Conservation (phyloP, 2,329 filamentous ascomycete species). For the Arthrinium phaeospermum region DNA sequence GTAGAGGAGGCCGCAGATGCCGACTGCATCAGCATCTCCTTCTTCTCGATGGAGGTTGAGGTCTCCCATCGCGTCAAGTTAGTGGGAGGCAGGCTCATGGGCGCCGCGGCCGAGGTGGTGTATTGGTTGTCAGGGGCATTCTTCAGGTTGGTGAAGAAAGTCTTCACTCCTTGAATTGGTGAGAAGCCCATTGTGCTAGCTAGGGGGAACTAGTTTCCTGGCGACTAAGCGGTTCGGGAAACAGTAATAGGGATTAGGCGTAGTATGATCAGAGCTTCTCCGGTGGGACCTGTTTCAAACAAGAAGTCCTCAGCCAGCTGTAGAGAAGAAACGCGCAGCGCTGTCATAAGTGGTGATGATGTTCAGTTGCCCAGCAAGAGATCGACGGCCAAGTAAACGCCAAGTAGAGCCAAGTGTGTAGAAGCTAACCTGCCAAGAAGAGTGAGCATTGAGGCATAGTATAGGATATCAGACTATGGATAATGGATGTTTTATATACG, state of each 20-base stretch:
- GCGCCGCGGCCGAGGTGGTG: not conserved
- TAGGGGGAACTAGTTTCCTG: not conserved
- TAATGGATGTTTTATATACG: conserved; percentile 6
- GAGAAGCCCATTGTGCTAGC: conserved; percentile 2
- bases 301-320: conserved; percentile 3
- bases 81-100: not conserved
- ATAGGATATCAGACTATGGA: not conserved
- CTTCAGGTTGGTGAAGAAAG: conserved; percentile 6
- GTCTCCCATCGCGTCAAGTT: not conserved
- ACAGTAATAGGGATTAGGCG: not conserved
- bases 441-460: conserved; percentile 8
- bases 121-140: conserved; percentile 16
- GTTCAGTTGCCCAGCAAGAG: conserved; percentile 8
- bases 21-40: not conserved
- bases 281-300: not conserved
- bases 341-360: not conserved
- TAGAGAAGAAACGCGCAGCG: conserved; percentile 14
- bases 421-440: conserved; percentile 8
- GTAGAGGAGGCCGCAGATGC: too few relatives aligned
- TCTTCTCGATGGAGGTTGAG: not conserved
- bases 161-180: conserved; percentile 10
- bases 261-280: not conserved
- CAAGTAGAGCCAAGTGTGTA: conserved; percentile 8
- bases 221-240: not conserved
- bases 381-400: conserved; percentile 13